Conservation (phyloP, 495 filamentous ascomycete genomes). For the Echria macrotheca region DNA sequence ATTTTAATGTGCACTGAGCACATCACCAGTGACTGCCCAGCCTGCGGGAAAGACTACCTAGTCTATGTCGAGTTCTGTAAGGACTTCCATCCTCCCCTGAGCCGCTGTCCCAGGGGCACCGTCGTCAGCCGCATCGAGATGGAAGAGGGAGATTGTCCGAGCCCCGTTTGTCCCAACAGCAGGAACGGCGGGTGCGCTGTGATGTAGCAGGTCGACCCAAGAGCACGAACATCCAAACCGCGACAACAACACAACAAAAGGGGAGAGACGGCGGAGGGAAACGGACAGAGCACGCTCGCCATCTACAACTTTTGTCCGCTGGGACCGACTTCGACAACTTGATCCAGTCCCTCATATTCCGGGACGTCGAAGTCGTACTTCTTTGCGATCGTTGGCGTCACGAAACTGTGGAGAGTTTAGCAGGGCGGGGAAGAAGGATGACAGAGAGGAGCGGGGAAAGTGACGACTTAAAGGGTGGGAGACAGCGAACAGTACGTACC, state of each 20-base stretch:
- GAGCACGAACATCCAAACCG: neutral
- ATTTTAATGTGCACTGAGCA: slow-evolving; percentile 49
- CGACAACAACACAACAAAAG: slow-evolving; percentile 6
- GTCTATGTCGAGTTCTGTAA: slow-evolving; percentile 46
- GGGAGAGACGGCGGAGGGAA: neutral
- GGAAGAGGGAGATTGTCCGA: slow-evolving; percentile 44
- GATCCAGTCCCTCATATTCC: slow-evolving; percentile 80
- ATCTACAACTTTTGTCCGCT: slow-evolving; percentile 53
- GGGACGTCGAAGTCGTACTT: slow-evolving; percentile 86
- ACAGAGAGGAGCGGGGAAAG: neutral
- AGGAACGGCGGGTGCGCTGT: slow-evolving; percentile 40
- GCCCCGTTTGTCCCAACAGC: slow-evolving; percentile 46
- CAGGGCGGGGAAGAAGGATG: neutral
- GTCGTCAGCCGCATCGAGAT: slow-evolving; percentile 31
- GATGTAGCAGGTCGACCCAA: slow-evolving; percentile 27
- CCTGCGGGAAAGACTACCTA: slow-evolving; percentile 47
- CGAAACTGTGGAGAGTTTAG: slow-evolving; percentile 52
- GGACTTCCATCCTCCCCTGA: slow-evolving; percentile 38
- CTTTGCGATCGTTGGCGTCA: slow-evolving; percentile 68
- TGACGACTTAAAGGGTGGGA: neutral
- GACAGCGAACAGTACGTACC: slow-evolving; percentile 37
- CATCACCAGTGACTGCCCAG: slow-evolving; percentile 42
- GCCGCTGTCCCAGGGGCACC: slow-evolving; percentile 37
- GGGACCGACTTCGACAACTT: slow-evolving; percentile 70
- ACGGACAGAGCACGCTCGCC: neutral